These are phyloP conservation scores for Venturia asperata DNA, from an alignment of 2,329 filamentous ascomycete species.

Conservation along the genomic window DNA sequence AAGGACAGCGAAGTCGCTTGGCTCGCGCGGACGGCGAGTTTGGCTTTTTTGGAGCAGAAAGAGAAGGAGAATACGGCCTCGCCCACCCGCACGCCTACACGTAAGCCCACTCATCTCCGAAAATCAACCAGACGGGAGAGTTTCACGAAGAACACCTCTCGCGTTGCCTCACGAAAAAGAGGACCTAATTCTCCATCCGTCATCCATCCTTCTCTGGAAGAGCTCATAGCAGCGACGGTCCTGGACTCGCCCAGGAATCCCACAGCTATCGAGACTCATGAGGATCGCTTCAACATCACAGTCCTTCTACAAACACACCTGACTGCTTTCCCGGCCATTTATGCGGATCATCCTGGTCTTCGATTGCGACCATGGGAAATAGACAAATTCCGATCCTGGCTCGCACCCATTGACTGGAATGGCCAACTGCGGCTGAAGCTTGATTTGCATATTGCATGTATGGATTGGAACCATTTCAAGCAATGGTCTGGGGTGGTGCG, in stretches of 20 bases:
- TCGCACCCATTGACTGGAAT: conserved; percentile 4
- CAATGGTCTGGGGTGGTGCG: background rate
- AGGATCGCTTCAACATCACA: background rate
- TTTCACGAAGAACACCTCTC: background rate
- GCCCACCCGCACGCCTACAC: background rate
- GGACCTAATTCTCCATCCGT: background rate
- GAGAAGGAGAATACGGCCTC: background rate
- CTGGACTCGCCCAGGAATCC: too few relatives aligned
- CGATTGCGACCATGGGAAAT: background rate
- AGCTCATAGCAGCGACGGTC: too few relatives aligned
- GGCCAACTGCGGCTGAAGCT: background rate
- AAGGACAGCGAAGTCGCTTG: background rate
- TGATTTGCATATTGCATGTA: background rate
- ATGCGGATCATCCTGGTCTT: background rate
- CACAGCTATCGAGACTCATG: too few relatives aligned
- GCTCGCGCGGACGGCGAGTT: too few relatives aligned
- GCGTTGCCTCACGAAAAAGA: background rate
- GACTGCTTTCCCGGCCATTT: background rate
- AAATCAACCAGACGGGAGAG: background rate
- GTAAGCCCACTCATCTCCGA: background rate
- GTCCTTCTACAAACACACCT: background rate
- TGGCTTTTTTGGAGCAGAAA: background rate
- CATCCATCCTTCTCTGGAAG: background rate
- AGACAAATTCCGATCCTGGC: background rate
- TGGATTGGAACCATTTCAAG: background rate